Evolutionary conservation across 2,329 filamentous ascomycete genomes (phyloP), one percentile per base, ranked within the genome.

Genomic region (Fusarium veterinarium): DNA sequence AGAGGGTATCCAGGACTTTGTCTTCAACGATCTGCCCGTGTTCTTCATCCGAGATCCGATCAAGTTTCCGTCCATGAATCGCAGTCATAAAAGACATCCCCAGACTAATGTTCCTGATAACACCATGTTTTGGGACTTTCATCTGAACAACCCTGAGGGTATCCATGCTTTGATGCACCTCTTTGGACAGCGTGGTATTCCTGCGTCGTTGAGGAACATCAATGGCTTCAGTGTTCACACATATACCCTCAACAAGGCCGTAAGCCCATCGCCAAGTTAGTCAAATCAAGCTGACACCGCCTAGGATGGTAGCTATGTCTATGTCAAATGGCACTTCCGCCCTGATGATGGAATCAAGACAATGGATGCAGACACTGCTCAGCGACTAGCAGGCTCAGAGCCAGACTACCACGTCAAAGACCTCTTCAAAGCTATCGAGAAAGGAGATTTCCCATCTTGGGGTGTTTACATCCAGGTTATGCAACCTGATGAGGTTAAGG

Each of bases 401-500:
- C 88, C 89, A 0, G 89, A 91, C 69, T 84, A 82, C 70, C 84
- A 87, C 60, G 71, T 74, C 13, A 75, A 79, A 9, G 79, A 81
- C 12, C 69, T 81, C 0, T 81, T 76, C 41, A 67, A 76, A 2
- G 83, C 90, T 12, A 92, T 93, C 52, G 80, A 88, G 64, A 84
- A 84, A 35, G 89, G 90, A 40, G 87, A 93, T 16, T 84, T 86
- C 72, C 90, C 90, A 8, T 87, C 84, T 25, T 93, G 91, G 90
- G 90, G 86, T 23, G 86, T 89, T 69, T 91, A 89, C 69, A 85
- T 92, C 4, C 91, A 93, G 80, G 85, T 88, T 9, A 85, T 92
- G 67, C 88, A 85, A 23, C 90, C 90, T 2, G 87, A 89, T 68
- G 85, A 92, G 73, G 90, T 90, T 5, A 86, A 91, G 76, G 85